Base-by-base conservation (phyloP, 768 basidiomycete species). In the Suillus americanus region DNA sequence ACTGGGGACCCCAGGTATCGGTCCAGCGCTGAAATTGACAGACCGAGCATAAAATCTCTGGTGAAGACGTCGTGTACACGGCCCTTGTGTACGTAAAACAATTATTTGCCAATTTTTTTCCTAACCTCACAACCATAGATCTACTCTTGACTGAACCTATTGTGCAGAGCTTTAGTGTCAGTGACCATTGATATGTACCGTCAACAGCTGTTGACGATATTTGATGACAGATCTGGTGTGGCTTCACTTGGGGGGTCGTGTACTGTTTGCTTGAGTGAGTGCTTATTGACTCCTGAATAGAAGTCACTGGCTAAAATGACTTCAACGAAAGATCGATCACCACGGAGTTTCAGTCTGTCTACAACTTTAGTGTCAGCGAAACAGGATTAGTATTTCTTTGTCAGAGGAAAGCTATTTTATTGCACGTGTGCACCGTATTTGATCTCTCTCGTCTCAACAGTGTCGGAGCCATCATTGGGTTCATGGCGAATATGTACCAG, bases 171-270 rank as follows among this genome's bases (percentile, higher is more conserved):
- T 89, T 94, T 71, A 87, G 85, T 71, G 88, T 89, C 66, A 62
- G 84, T 77, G 30, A 33, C 9, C 12, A 55, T 43, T 13, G n/a
- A 5, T 6, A 40, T 46, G 18, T 62, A 12, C 12, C 16, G 1
- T 23, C 5, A 8, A 6, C 45, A 23, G 25, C 2, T 1, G 20
- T 20, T 63, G 55, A 35, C 5, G 10, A 7, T 18, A n/a, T 55
- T 62, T 33, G 14, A 40, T n/a, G 1, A 8, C 72, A 89, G 86
- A 67, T 87, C 9, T 88, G 86, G 87, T 75, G 84, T 41, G 85
- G 85, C 53, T 85, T 91, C 64, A 83, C 84, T 0, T 92, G 90
- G 90, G 90, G 90, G 0, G 81, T 90, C 1, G 73, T 86, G n/a
- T 92, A 85, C 69, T 85, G 84, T 57, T 75, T 91, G 69, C 79